A percentile compares a stretch with the other conserved stretches of the same genome.
These are phyloP conservation scores for Chlamydomonas schloesseri DNA, from an alignment of 139 green algal genomes.

Conservation along the genomic window DNA sequence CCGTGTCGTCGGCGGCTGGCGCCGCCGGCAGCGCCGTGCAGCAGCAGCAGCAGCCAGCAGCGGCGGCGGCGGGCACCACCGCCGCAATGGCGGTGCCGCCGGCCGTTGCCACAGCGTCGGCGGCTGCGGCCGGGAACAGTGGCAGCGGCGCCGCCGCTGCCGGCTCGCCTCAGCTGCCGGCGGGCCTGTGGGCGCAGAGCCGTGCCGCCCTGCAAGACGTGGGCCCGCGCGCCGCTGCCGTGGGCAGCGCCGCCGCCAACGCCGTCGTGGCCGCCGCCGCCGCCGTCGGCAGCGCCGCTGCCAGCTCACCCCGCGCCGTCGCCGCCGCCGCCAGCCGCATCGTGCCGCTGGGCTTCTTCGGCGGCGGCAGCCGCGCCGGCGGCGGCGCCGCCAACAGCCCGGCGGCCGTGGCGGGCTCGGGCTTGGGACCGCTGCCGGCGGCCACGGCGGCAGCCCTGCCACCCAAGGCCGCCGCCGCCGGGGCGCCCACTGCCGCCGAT, in stretches of 20 bases:
- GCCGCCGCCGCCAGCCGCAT: constrained; percentile 3
- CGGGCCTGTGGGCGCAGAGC: constrained; percentile 12
- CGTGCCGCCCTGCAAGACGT: constrained; percentile 34
- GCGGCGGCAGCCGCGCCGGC: not conserved
- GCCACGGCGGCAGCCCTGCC: not conserved
- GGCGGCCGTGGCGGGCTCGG: too few species aligned
- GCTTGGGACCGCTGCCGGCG: too few species aligned
- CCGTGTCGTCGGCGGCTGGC: not conserved
- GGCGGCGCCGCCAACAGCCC: not conserved
- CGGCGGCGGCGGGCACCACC: not conserved
- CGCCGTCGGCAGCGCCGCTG: constrained; percentile 10
- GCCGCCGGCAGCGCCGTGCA: not conserved
- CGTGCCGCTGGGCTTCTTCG: not conserved
- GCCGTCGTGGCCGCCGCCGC: not conserved
- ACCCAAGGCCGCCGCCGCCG: not conserved
- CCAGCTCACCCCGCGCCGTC: constrained; percentile 2
- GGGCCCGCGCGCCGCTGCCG: constrained; percentile 3
- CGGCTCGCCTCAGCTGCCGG: not conserved
- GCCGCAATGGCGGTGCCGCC: too few species aligned
- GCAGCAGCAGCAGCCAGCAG: too few species aligned
- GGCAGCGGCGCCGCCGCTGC: not conserved
- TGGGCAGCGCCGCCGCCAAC: constrained; percentile 17
- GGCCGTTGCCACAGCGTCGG: too few species aligned
- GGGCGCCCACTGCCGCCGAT: not conserved
- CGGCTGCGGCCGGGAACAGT: not conserved